Evolutionary conservation across 2,329 filamentous ascomycete genomes (phyloP), one percentile per base, ranked within the genome.

Genomic region (Domatiomyces catenatus): DNA sequence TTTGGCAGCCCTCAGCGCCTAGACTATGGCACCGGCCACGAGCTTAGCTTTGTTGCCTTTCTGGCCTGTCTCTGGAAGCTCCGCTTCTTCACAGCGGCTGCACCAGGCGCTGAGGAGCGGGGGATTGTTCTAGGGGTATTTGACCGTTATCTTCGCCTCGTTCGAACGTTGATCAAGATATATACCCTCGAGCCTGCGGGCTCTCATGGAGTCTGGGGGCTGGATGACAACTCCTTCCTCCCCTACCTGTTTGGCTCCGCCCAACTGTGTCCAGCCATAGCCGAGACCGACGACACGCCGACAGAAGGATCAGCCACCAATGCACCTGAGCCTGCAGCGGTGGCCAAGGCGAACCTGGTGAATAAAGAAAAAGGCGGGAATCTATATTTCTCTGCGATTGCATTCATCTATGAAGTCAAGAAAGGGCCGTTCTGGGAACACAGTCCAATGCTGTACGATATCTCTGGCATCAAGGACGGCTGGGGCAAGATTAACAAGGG

Each of bases 401-500:
- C 88, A 8, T 98, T 98, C 72, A 96, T 98, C 64, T 85, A 94
- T 66, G 89, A 94, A 62, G 92, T 98, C 47, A 98, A 98, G 64
- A 89, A 76, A 55, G 92, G 92, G 0, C 90, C 92, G 0, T 98
- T 98, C 64, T 96, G 92, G 89, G 86, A 90, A 60, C 59, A 98
- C 64, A 94, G 87, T 57, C 90, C 90, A 0, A 90, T 94, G 58
- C 71, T 98, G 10, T 98, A 84, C 64, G 89, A 98, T 65, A 87
- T 98, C 43, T 94, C 87, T 0, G 92, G 92, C 8, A 84, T 98
- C 56, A 80, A 79, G 58, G 82, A 83, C 51, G 86, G 92, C n/a
- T 98, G 92, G 92, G 92, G 85, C 36, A 98, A 98, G 72, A 94
- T 98, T 62, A 96, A 98, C 68, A 89, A 89, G 81, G 92, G 92